Conservation (phyloP, 176 grass and related monocot species). For the Zea mays region Zm-B73-REFERENCE-NAM-5.0 NC_050096.1:65109501-65110000, state of each 20-base stretch:
- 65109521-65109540: constrained; percentile 33
- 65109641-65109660: constrained; percentile 36
- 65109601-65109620: constrained; percentile 21
- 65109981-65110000: too few relatives aligned
- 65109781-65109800: constrained; percentile 71
- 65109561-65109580: constrained; percentile 38
- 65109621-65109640: constrained; percentile 48
- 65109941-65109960: constrained; percentile 79
- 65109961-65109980: constrained; percentile 48
- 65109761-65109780: constrained; percentile 58
- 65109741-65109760: constrained; percentile 79
- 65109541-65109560: constrained; percentile 43
- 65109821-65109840: constrained; percentile 52
- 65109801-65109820: constrained; percentile 53
- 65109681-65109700: constrained; percentile 87
- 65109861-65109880: constrained; percentile 71
- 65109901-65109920: constrained; percentile 69
- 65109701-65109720: constrained; percentile 93
- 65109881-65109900: constrained; percentile 76
- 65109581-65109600: constrained; percentile 48
- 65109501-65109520: constrained; percentile 22
- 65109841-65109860: constrained; percentile 79
- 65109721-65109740: constrained; percentile 65
- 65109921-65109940: constrained; percentile 80
- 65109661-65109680: constrained; percentile 61